A percentile compares a stretch with the other conserved stretches of the same genome.
These are phyloP conservation scores for Penicillium italicum DNA, from an alignment of 2,329 filamentous ascomycete genomes.

Conservation along the genomic window DNA sequence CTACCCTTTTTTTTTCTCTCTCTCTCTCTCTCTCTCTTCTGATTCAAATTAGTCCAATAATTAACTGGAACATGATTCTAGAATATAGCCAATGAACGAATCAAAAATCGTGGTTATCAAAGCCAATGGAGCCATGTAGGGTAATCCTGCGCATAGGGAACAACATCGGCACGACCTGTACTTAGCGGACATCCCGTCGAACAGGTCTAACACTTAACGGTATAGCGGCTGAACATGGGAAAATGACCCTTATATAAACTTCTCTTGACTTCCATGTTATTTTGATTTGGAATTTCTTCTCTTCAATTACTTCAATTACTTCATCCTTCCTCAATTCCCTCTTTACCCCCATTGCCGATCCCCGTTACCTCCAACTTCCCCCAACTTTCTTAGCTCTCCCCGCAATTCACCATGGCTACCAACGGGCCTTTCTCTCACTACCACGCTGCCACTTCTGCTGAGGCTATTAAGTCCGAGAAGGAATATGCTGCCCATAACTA, in stretches of 20 bases:
- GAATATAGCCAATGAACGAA: slow-evolving; percentile 2
- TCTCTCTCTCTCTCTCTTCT: not conserved
- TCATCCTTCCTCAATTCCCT: not conserved
- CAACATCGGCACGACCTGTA: slow-evolving; percentile 28
- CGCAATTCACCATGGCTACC: slow-evolving; percentile 38
- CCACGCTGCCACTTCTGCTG: slow-evolving; percentile 74
- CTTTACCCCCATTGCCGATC: slow-evolving; percentile 10
- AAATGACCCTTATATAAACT: slow-evolving; percentile 1
- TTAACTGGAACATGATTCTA: not conserved
- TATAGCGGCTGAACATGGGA: slow-evolving; percentile 18
- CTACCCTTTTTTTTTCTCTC: not conserved
- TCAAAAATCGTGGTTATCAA: slow-evolving; percentile 1
- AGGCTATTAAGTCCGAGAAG: slow-evolving; percentile 76
- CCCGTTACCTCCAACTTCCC: slow-evolving; percentile 13
- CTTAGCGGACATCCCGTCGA: slow-evolving; percentile 26
- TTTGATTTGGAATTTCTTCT: not conserved
- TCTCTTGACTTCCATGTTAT: not conserved
- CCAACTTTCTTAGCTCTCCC: slow-evolving; percentile 4
- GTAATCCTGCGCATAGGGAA: slow-evolving; percentile 30
- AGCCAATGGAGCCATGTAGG: slow-evolving; percentile 13
- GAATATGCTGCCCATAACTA: slow-evolving; percentile 96
- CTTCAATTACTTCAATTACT: not conserved
- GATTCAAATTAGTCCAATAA: slow-evolving; percentile 1
- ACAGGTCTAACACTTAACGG: slow-evolving; percentile 36
- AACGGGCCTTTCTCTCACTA: slow-evolving; percentile 45